phyloP scores from a whole-genome alignment of 2,329 filamentous ascomycete genomes.

The Madurella fahalii region DNA sequence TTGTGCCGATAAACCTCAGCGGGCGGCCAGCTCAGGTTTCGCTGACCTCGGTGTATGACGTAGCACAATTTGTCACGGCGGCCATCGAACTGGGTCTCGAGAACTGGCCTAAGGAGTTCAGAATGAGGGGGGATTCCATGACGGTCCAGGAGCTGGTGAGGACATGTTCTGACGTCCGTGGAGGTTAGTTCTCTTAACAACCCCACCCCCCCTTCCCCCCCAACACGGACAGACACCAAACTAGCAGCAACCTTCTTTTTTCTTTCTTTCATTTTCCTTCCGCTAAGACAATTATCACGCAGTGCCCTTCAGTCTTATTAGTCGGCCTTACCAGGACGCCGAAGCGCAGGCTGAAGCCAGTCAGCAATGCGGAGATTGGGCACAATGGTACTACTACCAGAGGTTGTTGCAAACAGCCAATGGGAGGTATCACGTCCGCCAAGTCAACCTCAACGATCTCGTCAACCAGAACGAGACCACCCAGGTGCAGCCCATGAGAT shows the following conservation, averaged over 20 bases:
- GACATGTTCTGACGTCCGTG: slow-evolving; percentile 45
- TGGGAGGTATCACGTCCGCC: slow-evolving; percentile 61
- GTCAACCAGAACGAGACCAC: slow-evolving; percentile 36
- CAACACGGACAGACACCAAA: too few species aligned
- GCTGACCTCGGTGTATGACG: slow-evolving; percentile 66
- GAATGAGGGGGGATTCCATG: slow-evolving; percentile 64
- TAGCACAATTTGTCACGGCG: slow-evolving; percentile 67
- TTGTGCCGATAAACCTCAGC: slow-evolving; percentile 51
- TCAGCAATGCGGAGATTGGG: slow-evolving; percentile 44
- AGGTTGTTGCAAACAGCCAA: slow-evolving; percentile 64
- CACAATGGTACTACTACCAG: slow-evolving; percentile 52
- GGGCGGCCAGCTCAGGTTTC: slow-evolving; percentile 54
- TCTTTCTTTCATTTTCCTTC: slow-evolving; percentile 3
- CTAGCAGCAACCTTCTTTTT: too few species aligned
- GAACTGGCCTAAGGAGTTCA: slow-evolving; percentile 65
- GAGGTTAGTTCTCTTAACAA: slow-evolving; percentile 39
- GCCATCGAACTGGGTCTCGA: slow-evolving; percentile 58
- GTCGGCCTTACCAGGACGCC: slow-evolving; percentile 39
- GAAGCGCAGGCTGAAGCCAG: slow-evolving; percentile 39
- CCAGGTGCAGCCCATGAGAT: slow-evolving; percentile 45
- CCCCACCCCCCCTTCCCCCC: not conserved
- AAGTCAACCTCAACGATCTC: slow-evolving; percentile 56
- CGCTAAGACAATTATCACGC: slow-evolving; percentile 15
- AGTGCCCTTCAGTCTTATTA: slow-evolving; percentile 40
- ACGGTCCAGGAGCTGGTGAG: slow-evolving; percentile 56